phyloP scores from a whole-genome alignment of 1,284 basidiomycete genomes.

The Trichosporon asahii region DNA sequence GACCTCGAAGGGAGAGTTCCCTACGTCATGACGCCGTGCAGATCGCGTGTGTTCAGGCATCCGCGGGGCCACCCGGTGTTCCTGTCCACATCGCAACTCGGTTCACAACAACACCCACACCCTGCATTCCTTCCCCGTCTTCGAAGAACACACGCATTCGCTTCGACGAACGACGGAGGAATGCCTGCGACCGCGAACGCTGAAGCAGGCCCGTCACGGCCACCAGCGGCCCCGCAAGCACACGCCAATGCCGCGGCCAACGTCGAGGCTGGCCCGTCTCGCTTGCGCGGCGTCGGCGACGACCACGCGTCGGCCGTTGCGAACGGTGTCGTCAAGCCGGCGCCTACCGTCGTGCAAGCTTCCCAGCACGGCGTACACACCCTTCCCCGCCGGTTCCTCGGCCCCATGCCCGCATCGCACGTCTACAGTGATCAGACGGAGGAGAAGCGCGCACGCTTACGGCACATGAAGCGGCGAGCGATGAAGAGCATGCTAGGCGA shows the following conservation, averaged over 20 bases:
- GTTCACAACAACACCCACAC: not conserved
- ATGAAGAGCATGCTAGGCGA: constrained; percentile 3
- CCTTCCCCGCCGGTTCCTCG: constrained; percentile 42
- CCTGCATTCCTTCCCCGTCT: not conserved
- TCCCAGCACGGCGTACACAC: constrained; percentile 33
- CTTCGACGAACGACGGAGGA: not conserved
- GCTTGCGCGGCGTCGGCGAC: not conserved
- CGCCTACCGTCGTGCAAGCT: constrained; percentile 32
- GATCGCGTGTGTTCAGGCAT: too few species aligned
- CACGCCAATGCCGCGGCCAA: not conserved
- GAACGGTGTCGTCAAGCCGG: constrained; percentile 23
- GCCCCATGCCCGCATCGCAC: constrained; percentile 39
- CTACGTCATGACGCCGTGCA: not conserved
- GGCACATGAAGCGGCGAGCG: constrained; percentile 21
- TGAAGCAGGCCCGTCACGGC: not conserved
- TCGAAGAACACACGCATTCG: not conserved
- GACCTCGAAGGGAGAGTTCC: not conserved
- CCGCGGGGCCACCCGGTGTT: too few species aligned
- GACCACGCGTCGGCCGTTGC: not conserved
- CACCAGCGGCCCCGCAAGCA: not conserved
- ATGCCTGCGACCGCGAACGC: not conserved
- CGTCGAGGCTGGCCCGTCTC: not conserved
- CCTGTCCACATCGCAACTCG: too few species aligned
- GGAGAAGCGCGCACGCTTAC: constrained; percentile 27
- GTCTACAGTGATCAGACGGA: constrained; percentile 27